A percentile compares a stretch with the other conserved stretches of the same genome.
Conservation (phyloP, 768 basidiomycete species). For the Lactarius tabidus region DNA sequence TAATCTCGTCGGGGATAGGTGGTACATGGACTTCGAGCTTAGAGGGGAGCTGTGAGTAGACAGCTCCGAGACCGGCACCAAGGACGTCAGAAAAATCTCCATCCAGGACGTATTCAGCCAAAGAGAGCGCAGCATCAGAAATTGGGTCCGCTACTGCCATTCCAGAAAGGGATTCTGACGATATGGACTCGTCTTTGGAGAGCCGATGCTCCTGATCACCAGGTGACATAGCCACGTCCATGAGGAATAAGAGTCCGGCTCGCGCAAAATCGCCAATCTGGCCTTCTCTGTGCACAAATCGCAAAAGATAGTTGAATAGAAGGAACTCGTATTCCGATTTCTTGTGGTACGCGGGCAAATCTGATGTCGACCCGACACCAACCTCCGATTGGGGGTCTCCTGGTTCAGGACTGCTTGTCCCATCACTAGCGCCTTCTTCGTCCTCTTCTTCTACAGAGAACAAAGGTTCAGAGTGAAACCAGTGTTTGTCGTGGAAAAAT, state of each 20-base stretch:
- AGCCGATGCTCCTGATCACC: constrained; percentile 46
- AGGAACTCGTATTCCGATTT: constrained; percentile 93
- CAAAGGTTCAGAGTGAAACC: constrained; percentile 73
- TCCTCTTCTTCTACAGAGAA: constrained; percentile 73
- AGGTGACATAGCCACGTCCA: constrained; percentile 95
- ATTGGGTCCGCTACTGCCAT: constrained; percentile 53
- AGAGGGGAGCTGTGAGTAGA: constrained; percentile 85
- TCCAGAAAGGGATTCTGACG: constrained; percentile 29
- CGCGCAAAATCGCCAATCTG: constrained; percentile 91
- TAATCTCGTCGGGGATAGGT: constrained; percentile 36
- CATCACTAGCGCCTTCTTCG: constrained; percentile 34
- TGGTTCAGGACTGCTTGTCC: constrained; percentile 29
- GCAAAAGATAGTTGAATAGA: constrained; percentile 91
- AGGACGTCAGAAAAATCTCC: constrained; percentile 99
- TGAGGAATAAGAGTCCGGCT: constrained; percentile 86
- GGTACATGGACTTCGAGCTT: constrained; percentile 71
- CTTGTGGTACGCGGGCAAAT: constrained; percentile 40
- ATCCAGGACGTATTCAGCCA: constrained; percentile 91
- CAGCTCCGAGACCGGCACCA: constrained; percentile 87
- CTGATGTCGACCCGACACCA: constrained; percentile 9
- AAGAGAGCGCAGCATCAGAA: constrained; percentile 77
- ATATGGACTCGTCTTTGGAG: constrained; percentile 34
- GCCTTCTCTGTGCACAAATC: constrained; percentile 92
- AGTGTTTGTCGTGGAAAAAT: constrained; percentile 94
- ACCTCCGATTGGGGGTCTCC: constrained; percentile 1